Conservation (phyloP, 148 eudicot genomes). For the Suaeda aralocaspica region DNA sequence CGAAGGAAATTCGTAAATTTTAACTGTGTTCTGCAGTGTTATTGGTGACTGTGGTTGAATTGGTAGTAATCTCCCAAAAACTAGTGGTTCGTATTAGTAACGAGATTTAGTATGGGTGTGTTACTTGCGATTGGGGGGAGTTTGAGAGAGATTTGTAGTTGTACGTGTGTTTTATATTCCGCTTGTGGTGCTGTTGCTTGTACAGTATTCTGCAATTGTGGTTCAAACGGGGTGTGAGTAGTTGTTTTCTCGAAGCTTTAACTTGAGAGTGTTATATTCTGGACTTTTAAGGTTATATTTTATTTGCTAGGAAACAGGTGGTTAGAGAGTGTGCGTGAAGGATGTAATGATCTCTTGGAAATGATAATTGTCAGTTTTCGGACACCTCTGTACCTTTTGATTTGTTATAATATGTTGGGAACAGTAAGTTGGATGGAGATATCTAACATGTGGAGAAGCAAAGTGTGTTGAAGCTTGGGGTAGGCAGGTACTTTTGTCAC, state of each 20-base stretch:
- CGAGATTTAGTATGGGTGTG: not conserved
- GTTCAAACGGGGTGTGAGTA: not conserved
- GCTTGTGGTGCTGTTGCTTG: not conserved
- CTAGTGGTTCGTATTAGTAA: no score
- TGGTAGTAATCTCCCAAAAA: not conserved
- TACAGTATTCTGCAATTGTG: not conserved
- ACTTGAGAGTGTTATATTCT: not conserved
- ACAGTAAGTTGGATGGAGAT: not conserved
- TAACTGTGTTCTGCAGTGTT: no score
- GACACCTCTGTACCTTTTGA: not conserved
- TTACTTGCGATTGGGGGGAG: not conserved
- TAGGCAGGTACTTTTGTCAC: no score
- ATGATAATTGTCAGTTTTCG: not conserved
- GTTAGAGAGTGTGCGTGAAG: not conserved
- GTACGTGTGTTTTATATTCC: not conserved
- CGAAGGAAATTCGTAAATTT: no score
- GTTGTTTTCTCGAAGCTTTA: not conserved
- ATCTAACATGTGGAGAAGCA: not conserved
- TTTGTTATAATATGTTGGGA: not conserved
- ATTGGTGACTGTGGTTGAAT: slow-evolving; percentile 6
- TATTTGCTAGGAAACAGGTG: not conserved
- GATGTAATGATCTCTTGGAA: not conserved
- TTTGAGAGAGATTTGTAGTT: not conserved
- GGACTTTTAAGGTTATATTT: not conserved
- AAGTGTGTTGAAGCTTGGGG: not conserved